These are phyloP conservation scores for Trichophyton benhamiae DNA, from an alignment of 2,329 filamentous ascomycete species.

Conservation along the genomic window DNA sequence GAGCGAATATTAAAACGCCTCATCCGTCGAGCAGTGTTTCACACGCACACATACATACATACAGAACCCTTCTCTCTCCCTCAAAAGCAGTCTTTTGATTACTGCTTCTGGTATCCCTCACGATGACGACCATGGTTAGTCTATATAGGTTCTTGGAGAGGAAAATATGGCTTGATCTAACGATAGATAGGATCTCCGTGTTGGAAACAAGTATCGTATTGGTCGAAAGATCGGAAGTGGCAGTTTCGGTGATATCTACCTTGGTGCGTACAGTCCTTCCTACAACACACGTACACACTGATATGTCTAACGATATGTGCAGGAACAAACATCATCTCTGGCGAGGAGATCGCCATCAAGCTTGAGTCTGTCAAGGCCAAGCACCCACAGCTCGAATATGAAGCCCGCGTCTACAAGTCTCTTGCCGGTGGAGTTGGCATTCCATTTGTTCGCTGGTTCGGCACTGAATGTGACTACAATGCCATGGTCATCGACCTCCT, in stretches of 20 bases:
- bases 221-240: slow-evolving; percentile 98
- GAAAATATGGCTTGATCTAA: background rate
- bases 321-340: slow-evolving; percentile 99
- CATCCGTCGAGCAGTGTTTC: background rate
- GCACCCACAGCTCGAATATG: slow-evolving; percentile 97
- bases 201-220: slow-evolving; percentile 99
- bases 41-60: background rate
- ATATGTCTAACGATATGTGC: background rate
- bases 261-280: slow-evolving; percentile 42
- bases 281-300: slow-evolving; percentile 10
- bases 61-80: slow-evolving; percentile 7
- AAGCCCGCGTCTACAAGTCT: slow-evolving; percentile 76
- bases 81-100: slow-evolving; percentile 16
- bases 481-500: slow-evolving; percentile 98
- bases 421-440: slow-evolving; percentile 96
- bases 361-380: slow-evolving; percentile 99
- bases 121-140: slow-evolving; percentile 54
- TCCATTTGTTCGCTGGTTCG: slow-evolving; percentile 98
- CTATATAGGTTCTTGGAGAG: background rate
- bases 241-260: slow-evolving; percentile 96
- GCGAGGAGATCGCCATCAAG: slow-evolving; percentile 99
- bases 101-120: slow-evolving; percentile 15
- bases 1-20: background rate
- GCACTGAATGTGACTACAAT: slow-evolving; percentile 99
- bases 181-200: slow-evolving; percentile 69